Evolutionary conservation across 2,329 filamentous ascomycete genomes (phyloP), one percentile per base, ranked within the genome.

Genomic region (Arthrinium puccinioides): DNA sequence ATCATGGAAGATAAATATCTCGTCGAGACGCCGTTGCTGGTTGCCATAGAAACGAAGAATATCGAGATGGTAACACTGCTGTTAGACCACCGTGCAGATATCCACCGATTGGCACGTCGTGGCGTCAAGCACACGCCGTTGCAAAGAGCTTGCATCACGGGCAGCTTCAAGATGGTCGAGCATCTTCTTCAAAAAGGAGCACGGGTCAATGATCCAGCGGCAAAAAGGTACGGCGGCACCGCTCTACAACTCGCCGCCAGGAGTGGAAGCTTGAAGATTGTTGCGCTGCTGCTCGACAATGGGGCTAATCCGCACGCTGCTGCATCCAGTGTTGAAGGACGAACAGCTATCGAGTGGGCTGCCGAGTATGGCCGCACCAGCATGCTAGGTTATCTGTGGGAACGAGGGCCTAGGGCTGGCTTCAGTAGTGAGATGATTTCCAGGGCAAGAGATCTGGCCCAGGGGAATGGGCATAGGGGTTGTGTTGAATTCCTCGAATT

Each of bases 161-260:
- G 40, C 5, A 39, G 36, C n/a, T 19, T 43, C 6, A 21, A 34
- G 5, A 42, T 48, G 9, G 35, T 41, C 13, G 23, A 21, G 11
- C 20, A 45, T 11, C 33, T 50, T 5, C 36, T 48, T 10, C 20
- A 40, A 10, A 9, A 39, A 4, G 34, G 37, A 4, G 45, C 45
- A 8, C 25, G 44, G 4, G 39, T 47, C 29, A 46, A 47, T 14
- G 43, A 34, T 4, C 13, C 36, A 6, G 39, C 45, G 9, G 36
- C 29, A 5, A 25, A 14, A 7, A 29, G 37, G 14, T 4, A 23
- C 6, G 47, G 47, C 6, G 45, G 38, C 10, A 50, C 45, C 4
- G 45, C 44, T 1, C 16, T 48, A 2, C 47, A 47, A 27, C 31
- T 44, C 11, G 45, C 45, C 15, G 44, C 47, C 1, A 44, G 45